A percentile compares a stretch with the other conserved stretches of the same genome.
Conservation (phyloP, 2,329 filamentous ascomycete genomes). For the Epichloe elymi region DNA sequence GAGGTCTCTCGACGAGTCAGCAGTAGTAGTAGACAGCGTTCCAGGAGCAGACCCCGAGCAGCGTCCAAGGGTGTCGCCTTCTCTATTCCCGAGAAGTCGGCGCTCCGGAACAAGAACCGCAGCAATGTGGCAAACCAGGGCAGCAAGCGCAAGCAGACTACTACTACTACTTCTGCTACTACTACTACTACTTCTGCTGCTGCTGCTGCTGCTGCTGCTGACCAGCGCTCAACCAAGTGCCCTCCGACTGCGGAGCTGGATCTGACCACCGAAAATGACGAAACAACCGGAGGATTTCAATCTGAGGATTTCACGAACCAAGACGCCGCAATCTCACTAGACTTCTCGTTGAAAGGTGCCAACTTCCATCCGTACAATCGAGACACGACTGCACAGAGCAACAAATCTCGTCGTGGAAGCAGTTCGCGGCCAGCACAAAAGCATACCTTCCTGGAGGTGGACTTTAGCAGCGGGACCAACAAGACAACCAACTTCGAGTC, state of each 20-base stretch:
- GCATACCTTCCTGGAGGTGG: conserved; percentile 10
- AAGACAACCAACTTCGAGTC: conserved; percentile 16
- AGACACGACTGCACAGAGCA: conserved; percentile 12
- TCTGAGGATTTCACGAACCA: conserved; percentile 21
- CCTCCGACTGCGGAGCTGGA: conserved; percentile 13
- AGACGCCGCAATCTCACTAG: conserved; percentile 21
- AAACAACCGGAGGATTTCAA: conserved; percentile 22
- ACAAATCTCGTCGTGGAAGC: conserved; percentile 14
- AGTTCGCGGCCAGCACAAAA: conserved; percentile 16
- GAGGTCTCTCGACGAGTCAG: conserved; percentile 17
- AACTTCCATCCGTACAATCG: conserved; percentile 6
- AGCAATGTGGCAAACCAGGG: conserved; percentile 27
- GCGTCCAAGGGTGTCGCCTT: conserved; percentile 24
- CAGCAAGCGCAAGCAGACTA: conserved; percentile 24
- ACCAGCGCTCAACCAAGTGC: not conserved
- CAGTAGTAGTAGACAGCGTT: conserved; percentile 15
- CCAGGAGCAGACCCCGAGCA: conserved; percentile 12
- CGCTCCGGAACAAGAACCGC: conserved; percentile 13
- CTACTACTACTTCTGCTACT: not conserved
- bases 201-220: not conserved
- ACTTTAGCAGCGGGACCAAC: conserved; percentile 12
- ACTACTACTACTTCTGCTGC: not conserved
- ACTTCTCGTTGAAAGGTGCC: conserved; percentile 12
- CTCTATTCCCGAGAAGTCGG: conserved; percentile 24
- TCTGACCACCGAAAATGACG: conserved; percentile 19